phyloP scores from a whole-genome alignment of 345 rosid species.

The Populus ilicifolia region DNA sequence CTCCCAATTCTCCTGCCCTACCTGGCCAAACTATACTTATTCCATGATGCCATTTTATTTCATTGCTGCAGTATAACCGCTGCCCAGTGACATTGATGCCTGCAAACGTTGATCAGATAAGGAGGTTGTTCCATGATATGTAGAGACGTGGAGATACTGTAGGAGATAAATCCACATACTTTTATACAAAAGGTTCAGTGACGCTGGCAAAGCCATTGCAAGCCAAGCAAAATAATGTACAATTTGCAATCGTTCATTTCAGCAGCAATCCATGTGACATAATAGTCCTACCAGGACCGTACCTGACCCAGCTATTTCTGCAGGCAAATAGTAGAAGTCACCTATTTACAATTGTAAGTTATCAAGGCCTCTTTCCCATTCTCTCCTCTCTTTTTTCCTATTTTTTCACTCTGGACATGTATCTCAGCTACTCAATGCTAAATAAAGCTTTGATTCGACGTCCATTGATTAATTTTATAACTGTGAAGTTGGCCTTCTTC shows the following conservation, averaged over 20 bases:
- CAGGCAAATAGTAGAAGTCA: background rate
- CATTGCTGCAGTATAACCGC: conserved; percentile 65
- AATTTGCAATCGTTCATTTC: background rate
- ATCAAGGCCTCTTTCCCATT: background rate
- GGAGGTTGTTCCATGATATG: conserved; percentile 89
- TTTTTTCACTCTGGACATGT: background rate
- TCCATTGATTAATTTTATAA: too few relatives aligned
- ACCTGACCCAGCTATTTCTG: background rate
- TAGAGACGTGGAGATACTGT: conserved; percentile 29
- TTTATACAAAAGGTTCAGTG: background rate
- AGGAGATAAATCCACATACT: background rate
- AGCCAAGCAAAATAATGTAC: background rate
- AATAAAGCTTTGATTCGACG: background rate
- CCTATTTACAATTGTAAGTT: background rate
- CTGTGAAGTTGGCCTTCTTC: background rate
- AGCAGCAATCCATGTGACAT: background rate
- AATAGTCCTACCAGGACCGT: background rate
- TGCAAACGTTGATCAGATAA: conserved; percentile 68
- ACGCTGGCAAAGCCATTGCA: background rate
- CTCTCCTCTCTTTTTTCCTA: too few relatives aligned
- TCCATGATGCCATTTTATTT: background rate
- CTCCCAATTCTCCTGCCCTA: background rate
- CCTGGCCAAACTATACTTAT: background rate
- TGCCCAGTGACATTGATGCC: conserved; percentile 90
- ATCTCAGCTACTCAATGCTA: background rate